Conservation (phyloP, 257 asterid species). For the Ilex asprella region DNA sequence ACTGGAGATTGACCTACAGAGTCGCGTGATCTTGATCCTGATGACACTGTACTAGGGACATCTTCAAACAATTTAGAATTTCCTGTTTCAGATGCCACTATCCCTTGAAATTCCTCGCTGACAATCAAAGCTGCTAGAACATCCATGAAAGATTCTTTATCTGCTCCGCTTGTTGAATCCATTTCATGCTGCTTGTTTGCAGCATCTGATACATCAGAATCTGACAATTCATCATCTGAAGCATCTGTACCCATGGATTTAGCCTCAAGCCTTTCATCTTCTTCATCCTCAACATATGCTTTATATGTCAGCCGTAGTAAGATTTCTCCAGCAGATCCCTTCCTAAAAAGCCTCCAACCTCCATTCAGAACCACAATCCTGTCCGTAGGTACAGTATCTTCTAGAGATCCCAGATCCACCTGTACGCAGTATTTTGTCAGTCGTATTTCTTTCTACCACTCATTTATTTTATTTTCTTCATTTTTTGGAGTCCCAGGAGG, state of each 20-base stretch:
- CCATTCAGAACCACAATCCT: slow-evolving; percentile 64
- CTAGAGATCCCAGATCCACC: slow-evolving; percentile 88
- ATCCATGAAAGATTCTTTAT: slow-evolving; percentile 75
- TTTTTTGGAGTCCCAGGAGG: too few relatives aligned
- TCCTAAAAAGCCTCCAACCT: slow-evolving; percentile 75
- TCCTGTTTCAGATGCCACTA: slow-evolving; percentile 70
- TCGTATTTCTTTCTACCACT: neutral
- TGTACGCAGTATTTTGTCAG: slow-evolving; percentile 21
- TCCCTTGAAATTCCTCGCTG: slow-evolving; percentile 93
- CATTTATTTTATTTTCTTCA: too few relatives aligned
- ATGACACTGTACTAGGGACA: slow-evolving; percentile 17
- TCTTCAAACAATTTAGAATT: slow-evolving; percentile 34
- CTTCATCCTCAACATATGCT: slow-evolving; percentile 98
- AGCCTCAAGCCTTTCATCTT: slow-evolving; percentile 57
- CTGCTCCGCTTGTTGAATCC: slow-evolving; percentile 28
- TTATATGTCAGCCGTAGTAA: slow-evolving; percentile 84
- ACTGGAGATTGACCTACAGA: slow-evolving; percentile 24
- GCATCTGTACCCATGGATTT: slow-evolving; percentile 25
- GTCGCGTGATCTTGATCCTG: slow-evolving; percentile 25
- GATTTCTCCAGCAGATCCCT: slow-evolving; percentile 76
- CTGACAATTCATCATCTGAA: slow-evolving; percentile 56
- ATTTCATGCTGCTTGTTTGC: slow-evolving; percentile 30
- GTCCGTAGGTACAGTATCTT: slow-evolving; percentile 92
- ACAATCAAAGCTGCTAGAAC: slow-evolving; percentile 72
- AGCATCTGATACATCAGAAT: slow-evolving; percentile 39